Conservation (phyloP, 164 flowering plant species). For the Vitis rotundifolia region DNA sequence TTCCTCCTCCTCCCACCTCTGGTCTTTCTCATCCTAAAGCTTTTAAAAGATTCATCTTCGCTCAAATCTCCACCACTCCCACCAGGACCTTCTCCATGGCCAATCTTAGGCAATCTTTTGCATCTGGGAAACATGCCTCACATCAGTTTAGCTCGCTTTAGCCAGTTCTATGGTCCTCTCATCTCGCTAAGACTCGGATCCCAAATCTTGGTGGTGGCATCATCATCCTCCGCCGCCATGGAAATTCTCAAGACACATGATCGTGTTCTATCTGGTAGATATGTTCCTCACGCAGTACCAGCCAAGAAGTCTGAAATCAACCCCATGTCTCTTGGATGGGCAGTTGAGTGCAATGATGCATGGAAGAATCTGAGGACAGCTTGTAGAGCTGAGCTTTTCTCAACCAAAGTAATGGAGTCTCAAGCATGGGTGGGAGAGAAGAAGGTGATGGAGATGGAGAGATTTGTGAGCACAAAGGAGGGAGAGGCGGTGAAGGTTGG, state of each 20-base stretch:
- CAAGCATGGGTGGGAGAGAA: constrained; percentile 31
- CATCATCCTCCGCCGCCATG: constrained; percentile 21
- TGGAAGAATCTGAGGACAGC: constrained; percentile 40
- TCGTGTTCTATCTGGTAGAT: constrained; percentile 17
- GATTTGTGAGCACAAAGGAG: constrained; percentile 16
- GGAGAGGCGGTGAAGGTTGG: constrained; percentile 22
- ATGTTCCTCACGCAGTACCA: constrained; percentile 7
- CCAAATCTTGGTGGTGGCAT: constrained; percentile 27
- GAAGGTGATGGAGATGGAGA: constrained; percentile 29
- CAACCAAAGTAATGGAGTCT: constrained; percentile 28
- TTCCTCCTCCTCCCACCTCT: too few relatives aligned
- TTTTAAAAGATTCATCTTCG: too few relatives aligned
- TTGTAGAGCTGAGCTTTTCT: constrained; percentile 38
- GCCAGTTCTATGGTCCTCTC: constrained; percentile 34
- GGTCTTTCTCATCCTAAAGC: too few relatives aligned
- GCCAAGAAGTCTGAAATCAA: background rate
- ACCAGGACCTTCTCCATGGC: constrained; percentile 50
- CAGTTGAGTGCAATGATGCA: constrained; percentile 27
- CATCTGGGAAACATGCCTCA: constrained; percentile 25
- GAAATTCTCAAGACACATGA: constrained; percentile 37
- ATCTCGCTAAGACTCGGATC: constrained; percentile 33
- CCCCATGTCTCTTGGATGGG: constrained; percentile 19
- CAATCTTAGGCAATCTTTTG: constrained; percentile 37
- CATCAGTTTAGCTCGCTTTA: constrained; percentile 13
- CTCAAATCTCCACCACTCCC: constrained; percentile 10